Evolutionary conservation across 257 asterid genomes (phyloP).

Genomic region (Cinchona pubescens): DNA sequence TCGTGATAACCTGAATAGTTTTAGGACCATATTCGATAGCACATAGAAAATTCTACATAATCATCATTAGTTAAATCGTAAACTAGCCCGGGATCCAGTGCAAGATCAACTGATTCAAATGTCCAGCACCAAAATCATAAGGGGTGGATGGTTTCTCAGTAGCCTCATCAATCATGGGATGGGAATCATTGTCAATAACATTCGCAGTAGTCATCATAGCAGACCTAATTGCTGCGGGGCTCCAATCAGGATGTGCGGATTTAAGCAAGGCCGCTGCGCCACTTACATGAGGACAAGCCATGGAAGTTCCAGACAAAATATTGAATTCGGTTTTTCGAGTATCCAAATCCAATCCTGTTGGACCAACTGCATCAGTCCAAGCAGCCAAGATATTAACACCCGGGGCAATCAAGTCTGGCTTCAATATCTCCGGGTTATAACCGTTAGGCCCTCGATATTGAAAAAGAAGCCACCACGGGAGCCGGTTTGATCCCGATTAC

Average conservation of each 20-base stretch:
- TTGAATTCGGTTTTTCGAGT: conserved; percentile 74
- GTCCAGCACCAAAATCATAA: conserved; percentile 86
- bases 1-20: conserved; percentile 88
- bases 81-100: conserved; percentile 92
- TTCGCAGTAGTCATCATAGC: conserved; percentile 97
- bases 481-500: conserved; percentile 81
- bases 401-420: conserved; percentile 90
- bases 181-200: conserved; percentile 43
- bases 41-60: conserved; percentile 76
- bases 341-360: conserved; percentile 78
- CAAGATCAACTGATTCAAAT: conserved; percentile 71
- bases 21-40: conserved; percentile 73
- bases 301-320: conserved; percentile 86
- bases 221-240: conserved; percentile 83
- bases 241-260: conserved; percentile 98
- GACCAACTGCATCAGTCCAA: conserved; percentile 92
- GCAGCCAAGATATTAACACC: conserved; percentile 93
- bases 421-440: conserved; percentile 77
- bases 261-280: conserved; percentile 96
- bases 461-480: conserved; percentile 92
- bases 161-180: conserved; percentile 67
- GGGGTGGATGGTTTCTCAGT: conserved; percentile 72
- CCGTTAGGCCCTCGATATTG: conserved; percentile 90
- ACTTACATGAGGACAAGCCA: conserved; percentile 97
- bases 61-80: conserved; percentile 63